Percentiles rank a stretch among this genome's conserved stretches.
phyloP scores from a whole-genome alignment of 2,329 filamentous ascomycete genomes.

The Coniella lustricola region DNA sequence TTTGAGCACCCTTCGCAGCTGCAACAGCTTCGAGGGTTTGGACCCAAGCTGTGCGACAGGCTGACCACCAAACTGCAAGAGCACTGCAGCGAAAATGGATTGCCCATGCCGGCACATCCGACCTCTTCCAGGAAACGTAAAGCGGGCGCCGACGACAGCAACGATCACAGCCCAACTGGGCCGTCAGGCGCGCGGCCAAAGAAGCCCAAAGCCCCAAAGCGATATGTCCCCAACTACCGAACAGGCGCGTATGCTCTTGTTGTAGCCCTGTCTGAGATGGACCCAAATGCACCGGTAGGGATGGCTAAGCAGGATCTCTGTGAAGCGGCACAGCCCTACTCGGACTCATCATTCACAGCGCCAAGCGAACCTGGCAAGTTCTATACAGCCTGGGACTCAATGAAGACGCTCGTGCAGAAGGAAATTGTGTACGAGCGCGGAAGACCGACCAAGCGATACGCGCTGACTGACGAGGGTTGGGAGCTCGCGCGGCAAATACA shows the following conservation, averaged over 20 bases:
- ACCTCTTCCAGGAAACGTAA: constrained; percentile 33
- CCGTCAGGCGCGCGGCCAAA: constrained; percentile 39
- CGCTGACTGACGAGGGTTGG: constrained; percentile 71
- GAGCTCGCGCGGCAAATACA: constrained; percentile 62
- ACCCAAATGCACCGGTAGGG: constrained; percentile 46
- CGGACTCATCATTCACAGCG: constrained; percentile 65
- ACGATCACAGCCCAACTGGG: constrained; percentile 30
- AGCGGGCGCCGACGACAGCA: constrained; percentile 23
- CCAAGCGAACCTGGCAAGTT: constrained; percentile 61
- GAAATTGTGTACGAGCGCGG: constrained; percentile 68
- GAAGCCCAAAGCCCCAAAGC: constrained; percentile 51
- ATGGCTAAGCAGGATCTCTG: constrained; percentile 65
- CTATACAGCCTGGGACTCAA: constrained; percentile 77
- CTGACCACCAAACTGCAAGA: constrained; percentile 54
- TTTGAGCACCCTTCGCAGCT: constrained; percentile 69
- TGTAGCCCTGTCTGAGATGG: constrained; percentile 54
- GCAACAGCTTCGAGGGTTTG: constrained; percentile 66
- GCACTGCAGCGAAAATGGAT: constrained; percentile 59
- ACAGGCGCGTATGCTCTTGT: constrained; percentile 70
- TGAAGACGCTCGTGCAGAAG: constrained; percentile 67
- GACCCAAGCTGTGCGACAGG: constrained; percentile 62
- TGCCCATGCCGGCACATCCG: constrained; percentile 59
- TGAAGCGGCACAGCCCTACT: constrained; percentile 61
- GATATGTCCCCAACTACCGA: constrained; percentile 66
- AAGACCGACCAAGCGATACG: constrained; percentile 60